Percentiles rank a stretch among this genome's conserved stretches.
phyloP scores from a whole-genome alignment of 2,329 filamentous ascomycete genomes.

The Monilinia fructigena region DNA sequence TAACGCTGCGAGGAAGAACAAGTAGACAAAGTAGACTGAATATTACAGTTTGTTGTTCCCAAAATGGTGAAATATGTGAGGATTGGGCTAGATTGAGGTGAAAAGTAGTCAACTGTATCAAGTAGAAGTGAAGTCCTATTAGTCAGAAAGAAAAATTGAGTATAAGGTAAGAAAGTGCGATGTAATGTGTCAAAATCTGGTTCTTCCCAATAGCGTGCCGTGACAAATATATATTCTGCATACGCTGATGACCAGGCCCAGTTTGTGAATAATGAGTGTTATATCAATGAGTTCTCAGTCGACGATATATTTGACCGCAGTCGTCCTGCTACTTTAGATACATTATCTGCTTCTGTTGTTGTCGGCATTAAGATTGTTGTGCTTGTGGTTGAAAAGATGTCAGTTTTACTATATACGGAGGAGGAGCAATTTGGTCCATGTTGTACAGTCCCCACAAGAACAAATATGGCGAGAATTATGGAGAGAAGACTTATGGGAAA shows the following conservation, averaged over 20 bases:
- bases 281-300: constrained; percentile 31
- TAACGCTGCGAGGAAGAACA: not conserved
- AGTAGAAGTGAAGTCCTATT: not conserved
- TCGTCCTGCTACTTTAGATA: constrained; percentile 37
- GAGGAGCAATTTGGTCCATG: constrained; percentile 43
- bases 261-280: constrained; percentile 36
- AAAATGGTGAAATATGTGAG: constrained; percentile 19
- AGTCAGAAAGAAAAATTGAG: not conserved
- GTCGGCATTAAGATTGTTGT: constrained; percentile 26
- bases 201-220: not conserved
- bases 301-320: constrained; percentile 31
- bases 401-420: constrained; percentile 57
- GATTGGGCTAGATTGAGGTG: not conserved
- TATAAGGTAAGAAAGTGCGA: not conserved
- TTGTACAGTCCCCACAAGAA: not conserved
- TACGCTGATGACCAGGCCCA: constrained; percentile 30
- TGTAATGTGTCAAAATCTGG: not conserved
- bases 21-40: not conserved
- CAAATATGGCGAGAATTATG: not conserved
- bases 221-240: constrained; percentile 20
- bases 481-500: not conserved
- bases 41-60: not conserved
- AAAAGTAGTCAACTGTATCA: not conserved
- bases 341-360: constrained; percentile 41
- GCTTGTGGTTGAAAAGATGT: constrained; percentile 51